phyloP scores from a whole-genome alignment of 805 yeast genomes.

The Cyberlindnera samutprakarnensis region DNA sequence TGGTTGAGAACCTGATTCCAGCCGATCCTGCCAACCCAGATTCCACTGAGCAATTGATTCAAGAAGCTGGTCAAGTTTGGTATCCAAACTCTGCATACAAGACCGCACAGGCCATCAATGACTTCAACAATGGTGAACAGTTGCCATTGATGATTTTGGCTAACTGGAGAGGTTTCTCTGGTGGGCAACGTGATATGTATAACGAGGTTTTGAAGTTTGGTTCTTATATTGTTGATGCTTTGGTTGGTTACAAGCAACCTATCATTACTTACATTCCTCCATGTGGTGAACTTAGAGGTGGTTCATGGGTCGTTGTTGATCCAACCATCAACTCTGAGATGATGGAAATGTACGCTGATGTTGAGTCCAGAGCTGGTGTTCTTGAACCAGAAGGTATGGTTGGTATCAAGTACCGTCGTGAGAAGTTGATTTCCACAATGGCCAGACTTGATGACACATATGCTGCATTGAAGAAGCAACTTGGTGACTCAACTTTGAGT shows the following conservation, averaged over 20 bases:
- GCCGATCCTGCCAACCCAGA: conserved; percentile 99
- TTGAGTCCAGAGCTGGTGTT: conserved; percentile 94
- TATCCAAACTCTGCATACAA: conserved; percentile 98
- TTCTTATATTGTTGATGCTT: conserved; percentile 93
- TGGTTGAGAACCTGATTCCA: conserved; percentile 83
- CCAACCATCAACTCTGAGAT: conserved; percentile 93
- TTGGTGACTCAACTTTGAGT: conserved; percentile 43
- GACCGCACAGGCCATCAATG: conserved; percentile 97
- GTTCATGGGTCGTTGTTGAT: conserved; percentile 99
- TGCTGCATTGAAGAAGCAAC: conserved; percentile 54
- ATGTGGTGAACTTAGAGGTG: conserved; percentile 97
- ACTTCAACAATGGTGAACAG: conserved; percentile 97
- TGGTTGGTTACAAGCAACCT: conserved; percentile 94
- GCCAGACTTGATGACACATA: conserved; percentile 76
- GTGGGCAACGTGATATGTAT: conserved; percentile 99
- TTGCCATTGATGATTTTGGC: conserved; percentile 96
- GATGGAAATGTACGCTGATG: conserved; percentile 99
- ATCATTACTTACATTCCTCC: conserved; percentile 97
- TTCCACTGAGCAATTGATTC: conserved; percentile 78
- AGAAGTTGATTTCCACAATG: conserved; percentile 87
- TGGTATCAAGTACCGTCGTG: conserved; percentile 95
- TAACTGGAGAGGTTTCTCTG: conserved; percentile 99
- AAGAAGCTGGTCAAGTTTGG: conserved; percentile 99
- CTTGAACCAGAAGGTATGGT: conserved; percentile 99
- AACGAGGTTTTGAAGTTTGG: conserved; percentile 97